Evolutionary conservation across 345 rosid species (phyloP), one percentile per base, ranked within the genome.

Genomic region (Eutrema yunnanense): DNA sequence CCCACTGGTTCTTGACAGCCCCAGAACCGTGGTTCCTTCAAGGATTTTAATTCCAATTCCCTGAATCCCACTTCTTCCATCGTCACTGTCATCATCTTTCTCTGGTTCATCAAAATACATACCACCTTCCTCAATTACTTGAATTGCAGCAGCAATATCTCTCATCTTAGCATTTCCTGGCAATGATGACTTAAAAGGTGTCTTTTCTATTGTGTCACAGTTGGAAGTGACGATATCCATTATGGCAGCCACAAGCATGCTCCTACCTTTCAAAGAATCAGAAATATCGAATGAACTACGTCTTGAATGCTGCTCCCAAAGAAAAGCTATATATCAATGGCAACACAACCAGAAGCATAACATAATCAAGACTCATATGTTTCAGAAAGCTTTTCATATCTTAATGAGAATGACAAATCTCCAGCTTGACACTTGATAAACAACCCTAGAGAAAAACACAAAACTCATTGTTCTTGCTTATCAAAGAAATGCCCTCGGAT

Each of bases 241-340:
- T 42, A 92, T 88, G 75, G 99, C 96, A 75, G 96, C 96, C 67
- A 95, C 96, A 59, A 95, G 99, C 99, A 92, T 92, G 88, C 99
- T 92, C 92, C 99, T 92, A 80, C 97, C 97, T 95, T 95, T 95
- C 89, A 92, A 87, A 86, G 97, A 90, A 88, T 92, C 93, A 83
- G 88, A 90, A 81, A 85, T 74, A 86, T 87, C 87, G 87, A 88
- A 88, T 86, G 99, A 95, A 90, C 88, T 87, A 83, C 92, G 97
- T 81, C 97, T 84, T 74, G 90, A 82, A 65, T 84, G 96, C 99
- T 92, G 97, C 90, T 89, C 87, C 89, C 93, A 95, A 82, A 86
- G 80, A 92, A 89, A 91, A 84, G 86, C 85, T 85, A 86, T 77
- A 73, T 81, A 88, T 87, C 87, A 89, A 86, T 85, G 79, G 73